Evolutionary conservation across 2,329 filamentous ascomycete genomes (phyloP).

Genomic region (Trichoderma brevicompactum): DNA sequence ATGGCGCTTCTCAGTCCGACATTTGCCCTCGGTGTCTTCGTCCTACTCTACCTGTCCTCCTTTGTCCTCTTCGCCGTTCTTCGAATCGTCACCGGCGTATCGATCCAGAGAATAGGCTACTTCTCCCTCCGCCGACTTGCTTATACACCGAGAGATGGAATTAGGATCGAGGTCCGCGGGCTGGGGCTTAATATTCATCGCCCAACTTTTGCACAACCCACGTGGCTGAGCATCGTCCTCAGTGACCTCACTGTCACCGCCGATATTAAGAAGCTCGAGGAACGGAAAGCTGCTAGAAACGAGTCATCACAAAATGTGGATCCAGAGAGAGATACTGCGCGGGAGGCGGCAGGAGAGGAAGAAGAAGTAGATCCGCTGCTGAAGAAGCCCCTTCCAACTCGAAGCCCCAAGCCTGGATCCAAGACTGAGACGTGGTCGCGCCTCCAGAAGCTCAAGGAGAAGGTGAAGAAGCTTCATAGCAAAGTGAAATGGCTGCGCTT

Average conservation of each 20-base stretch:
- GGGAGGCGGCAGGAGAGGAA: slow-evolving; percentile 32
- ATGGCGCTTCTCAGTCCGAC: slow-evolving; percentile 75
- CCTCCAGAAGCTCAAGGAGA: slow-evolving; percentile 79
- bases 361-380: slow-evolving; percentile 26
- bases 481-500: slow-evolving; percentile 87
- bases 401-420: slow-evolving; percentile 37
- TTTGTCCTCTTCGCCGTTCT: slow-evolving; percentile 94
- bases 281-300: slow-evolving; percentile 46
- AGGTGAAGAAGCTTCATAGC: slow-evolving; percentile 81
- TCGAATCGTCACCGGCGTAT: slow-evolving; percentile 89
- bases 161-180: slow-evolving; percentile 86
- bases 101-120: slow-evolving; percentile 93
- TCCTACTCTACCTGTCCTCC: slow-evolving; percentile 86
- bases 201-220: slow-evolving; percentile 95
- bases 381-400: slow-evolving; percentile 16
- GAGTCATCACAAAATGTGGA: slow-evolving; percentile 39
- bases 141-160: slow-evolving; percentile 85
- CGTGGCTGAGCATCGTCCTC: slow-evolving; percentile 90
- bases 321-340: slow-evolving; percentile 33
- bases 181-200: slow-evolving; percentile 87
- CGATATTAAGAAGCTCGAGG: slow-evolving; percentile 70
- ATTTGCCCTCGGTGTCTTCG: slow-evolving; percentile 82
- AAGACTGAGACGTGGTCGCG: slow-evolving; percentile 80
- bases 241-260: slow-evolving; percentile 84
- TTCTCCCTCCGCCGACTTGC: slow-evolving; percentile 88